Base-by-base conservation (phyloP, 768 basidiomycete genomes). In the Coprinopsis strossmayeri region DNA sequence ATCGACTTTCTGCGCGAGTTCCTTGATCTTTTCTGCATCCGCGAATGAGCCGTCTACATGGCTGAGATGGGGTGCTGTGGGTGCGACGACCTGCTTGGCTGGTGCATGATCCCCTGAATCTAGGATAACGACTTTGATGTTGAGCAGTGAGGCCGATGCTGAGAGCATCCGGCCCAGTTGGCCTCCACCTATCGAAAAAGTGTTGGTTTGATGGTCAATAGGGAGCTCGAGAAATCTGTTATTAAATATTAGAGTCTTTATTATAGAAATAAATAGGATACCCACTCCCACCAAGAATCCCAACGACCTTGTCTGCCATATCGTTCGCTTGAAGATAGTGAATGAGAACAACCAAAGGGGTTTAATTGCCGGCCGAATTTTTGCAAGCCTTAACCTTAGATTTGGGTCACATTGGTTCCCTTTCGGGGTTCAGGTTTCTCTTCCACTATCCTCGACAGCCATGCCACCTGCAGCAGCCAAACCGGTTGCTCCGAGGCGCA, bases 111-210 rank as follows among this genome's bases (percentile, higher is more conserved):
- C 70, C 12, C 90, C 91, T 9, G 81, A 77, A 60, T 96, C 96
- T 28, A 99, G 84, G 54, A 96, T 80, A 26, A 92, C 66, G 15
- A 94, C 69, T 34, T 85, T 78, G 57, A 96, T 74, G 59, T 92
- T 89, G 43, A 98, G 77, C 26, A 91, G 75, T 2, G 93, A 84
- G 2, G 95, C 94, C 0, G 94, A 83, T 26, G 84, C 84, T 3
- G 86, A 89, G 12, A 99, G 78, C 96, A 99, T 99, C 20, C 95
- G 91, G 21, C 95, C 95, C 21, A 99, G 81, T 67, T 98, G 95
- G 53, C 95, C 94, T 30, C 96, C 96, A 53, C 95, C 95, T 94
- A 55, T 43, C 32, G 38, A 61, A 61, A 57, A 53, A 52, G 50
- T 53, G 20, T 37, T 34, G 12, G 40, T n/a, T n/a, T n/a, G n/a